A percentile compares a stretch with the other conserved stretches of the same genome.
These are phyloP conservation scores for Stemphylium vesicarium DNA, from an alignment of 2,329 filamentous ascomycete species.

Conservation along the genomic window DNA sequence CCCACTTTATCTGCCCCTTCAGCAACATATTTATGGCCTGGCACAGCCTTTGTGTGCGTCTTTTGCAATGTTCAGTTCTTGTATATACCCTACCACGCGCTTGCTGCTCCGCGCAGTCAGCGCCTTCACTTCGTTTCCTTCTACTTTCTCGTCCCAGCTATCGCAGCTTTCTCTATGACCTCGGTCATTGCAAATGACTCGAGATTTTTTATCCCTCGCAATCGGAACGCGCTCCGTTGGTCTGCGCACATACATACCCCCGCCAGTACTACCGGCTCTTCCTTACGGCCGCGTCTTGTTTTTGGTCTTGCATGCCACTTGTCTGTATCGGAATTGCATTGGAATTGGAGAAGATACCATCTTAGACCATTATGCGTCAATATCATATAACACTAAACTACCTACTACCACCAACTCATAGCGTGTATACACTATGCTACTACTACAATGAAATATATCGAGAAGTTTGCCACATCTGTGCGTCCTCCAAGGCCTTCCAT, in stretches of 20 bases:
- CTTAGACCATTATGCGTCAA: constrained; percentile 12
- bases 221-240: too few species aligned
- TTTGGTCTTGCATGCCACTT: neutral
- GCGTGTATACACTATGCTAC: neutral
- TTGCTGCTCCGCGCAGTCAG: neutral
- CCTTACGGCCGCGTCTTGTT: neutral
- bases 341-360: constrained; percentile 14
- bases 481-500: too few species aligned
- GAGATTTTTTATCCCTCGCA: neutral
- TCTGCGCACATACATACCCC: neutral
- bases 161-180: neutral
- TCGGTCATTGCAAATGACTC: neutral
- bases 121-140: constrained; percentile 1
- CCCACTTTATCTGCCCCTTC: neutral
- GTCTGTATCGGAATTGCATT: neutral
- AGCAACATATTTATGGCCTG: constrained; percentile 4
- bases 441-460: neutral
- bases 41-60: constrained; percentile 14
- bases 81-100: constrained; percentile 15
- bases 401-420: neutral
- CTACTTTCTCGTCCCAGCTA: neutral
- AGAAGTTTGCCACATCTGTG: too few species aligned
- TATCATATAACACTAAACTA: constrained; percentile 3
- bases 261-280: neutral
- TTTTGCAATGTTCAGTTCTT: constrained; percentile 14